Percentiles rank a stretch among this genome's conserved stretches.
phyloP scores from a whole-genome alignment of 495 filamentous ascomycete genomes.

The Apiosordaria backusii region DNA sequence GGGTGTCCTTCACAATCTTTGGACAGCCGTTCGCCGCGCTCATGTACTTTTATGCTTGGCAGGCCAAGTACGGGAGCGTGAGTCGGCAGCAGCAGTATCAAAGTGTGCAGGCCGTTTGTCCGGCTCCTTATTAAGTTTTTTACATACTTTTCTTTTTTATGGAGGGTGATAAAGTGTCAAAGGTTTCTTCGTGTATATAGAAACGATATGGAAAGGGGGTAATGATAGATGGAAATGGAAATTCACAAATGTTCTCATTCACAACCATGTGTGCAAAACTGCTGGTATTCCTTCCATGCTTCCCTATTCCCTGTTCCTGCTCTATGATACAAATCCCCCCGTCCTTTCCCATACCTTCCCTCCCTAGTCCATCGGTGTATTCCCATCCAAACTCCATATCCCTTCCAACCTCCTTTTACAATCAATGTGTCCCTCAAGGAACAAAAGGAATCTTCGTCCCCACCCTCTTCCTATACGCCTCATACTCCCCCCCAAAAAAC shows the following conservation, averaged over 20 bases:
- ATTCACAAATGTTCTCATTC: background rate
- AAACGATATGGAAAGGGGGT: background rate
- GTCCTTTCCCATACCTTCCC: background rate
- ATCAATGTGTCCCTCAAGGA: conserved; percentile 2
- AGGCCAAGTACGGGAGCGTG: conserved; percentile 87
- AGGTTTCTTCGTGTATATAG: background rate
- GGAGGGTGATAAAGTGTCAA: background rate
- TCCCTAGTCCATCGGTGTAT: no score
- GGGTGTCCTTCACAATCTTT: conserved; percentile 89
- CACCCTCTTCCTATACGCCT: conserved; percentile 63
- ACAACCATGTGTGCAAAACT: no score
- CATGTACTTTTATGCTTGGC: conserved; percentile 97
- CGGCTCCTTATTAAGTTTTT: background rate
- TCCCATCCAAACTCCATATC: background rate
- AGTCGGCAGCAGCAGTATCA: conserved; percentile 23
- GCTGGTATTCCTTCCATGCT: no score
- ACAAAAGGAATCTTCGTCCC: conserved; percentile 72
- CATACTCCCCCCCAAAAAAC: conserved; percentile 86
- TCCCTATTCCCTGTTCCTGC: background rate
- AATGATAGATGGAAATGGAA: background rate
- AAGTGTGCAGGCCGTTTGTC: background rate
- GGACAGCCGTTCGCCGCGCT: conserved; percentile 89
- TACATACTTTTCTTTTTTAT: background rate
- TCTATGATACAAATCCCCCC: background rate
- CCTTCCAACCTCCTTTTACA: background rate